Evolutionary conservation across 2,329 filamentous ascomycete species (phyloP).

Genomic region (Lecanicillium sp.): DNA sequence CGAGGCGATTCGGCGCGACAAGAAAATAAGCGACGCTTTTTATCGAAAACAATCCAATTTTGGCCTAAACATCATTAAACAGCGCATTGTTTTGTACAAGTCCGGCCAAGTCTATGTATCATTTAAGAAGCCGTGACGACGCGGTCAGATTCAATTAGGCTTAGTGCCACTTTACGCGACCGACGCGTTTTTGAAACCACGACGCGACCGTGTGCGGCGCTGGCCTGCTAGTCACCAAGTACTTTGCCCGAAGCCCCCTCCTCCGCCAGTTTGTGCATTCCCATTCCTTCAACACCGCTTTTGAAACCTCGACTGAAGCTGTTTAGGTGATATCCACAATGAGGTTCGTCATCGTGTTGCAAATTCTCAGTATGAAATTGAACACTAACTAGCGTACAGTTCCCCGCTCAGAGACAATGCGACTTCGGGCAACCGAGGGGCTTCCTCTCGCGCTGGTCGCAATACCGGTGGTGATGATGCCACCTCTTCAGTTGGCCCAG

Average conservation of each 20-base stretch:
- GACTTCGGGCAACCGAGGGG: conserved; percentile 76
- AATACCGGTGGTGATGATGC: conserved; percentile 48
- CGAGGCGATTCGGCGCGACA: too few species aligned
- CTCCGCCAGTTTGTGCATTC: neutral
- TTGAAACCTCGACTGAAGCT: neutral
- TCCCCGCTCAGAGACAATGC: conserved; percentile 77
- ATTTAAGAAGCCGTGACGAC: conserved; percentile 9
- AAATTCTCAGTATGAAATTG: neutral
- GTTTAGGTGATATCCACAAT: conserved; percentile 4
- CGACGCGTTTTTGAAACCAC: neutral
- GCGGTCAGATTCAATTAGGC: conserved; percentile 21
- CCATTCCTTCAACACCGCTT: neutral
- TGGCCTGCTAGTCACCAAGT: neutral
- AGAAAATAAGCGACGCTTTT: too few species aligned
- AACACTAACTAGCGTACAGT: conserved; percentile 41
- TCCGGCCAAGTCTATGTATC: too few species aligned
- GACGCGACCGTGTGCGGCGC: conserved; percentile 7
- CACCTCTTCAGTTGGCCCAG: conserved; percentile 43
- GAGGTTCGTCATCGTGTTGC: conserved; percentile 4
- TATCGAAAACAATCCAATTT: too few species aligned
- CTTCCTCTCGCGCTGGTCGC: conserved; percentile 43
- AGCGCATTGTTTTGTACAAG: too few species aligned
- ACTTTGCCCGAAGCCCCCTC: neutral
- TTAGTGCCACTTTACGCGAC: conserved; percentile 42
- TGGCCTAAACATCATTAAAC: too few species aligned